Conservation (phyloP, 345 rosid species). For the Camelina laxa region DNA sequence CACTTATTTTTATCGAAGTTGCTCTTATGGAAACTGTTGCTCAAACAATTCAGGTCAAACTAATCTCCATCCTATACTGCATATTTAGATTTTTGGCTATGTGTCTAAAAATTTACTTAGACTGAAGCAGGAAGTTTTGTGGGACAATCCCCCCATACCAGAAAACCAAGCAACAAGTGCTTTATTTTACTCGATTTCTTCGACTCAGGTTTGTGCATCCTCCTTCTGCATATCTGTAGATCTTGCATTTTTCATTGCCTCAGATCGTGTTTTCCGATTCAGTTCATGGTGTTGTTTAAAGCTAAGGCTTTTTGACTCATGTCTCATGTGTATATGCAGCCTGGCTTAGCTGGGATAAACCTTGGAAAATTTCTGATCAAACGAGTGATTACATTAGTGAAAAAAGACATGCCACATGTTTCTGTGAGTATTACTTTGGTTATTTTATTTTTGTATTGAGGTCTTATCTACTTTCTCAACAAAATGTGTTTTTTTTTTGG, state of each 20-base stretch:
- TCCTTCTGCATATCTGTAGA: not conserved
- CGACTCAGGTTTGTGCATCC: slow-evolving; percentile 68
- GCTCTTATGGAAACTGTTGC: slow-evolving; percentile 82
- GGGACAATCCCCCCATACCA: slow-evolving; percentile 88
- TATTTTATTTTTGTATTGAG: not conserved
- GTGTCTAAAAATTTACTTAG: slow-evolving; percentile 3
- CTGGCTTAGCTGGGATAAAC: slow-evolving; percentile 97
- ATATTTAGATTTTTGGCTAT: not conserved
- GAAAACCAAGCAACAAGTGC: slow-evolving; percentile 83
- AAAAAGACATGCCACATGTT: slow-evolving; percentile 86
- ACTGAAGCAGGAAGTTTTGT: slow-evolving; percentile 79
- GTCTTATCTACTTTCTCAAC: slow-evolving; percentile 3
- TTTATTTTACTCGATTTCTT: slow-evolving; percentile 94
- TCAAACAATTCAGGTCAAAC: slow-evolving; percentile 74
- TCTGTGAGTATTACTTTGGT: slow-evolving; percentile 65
- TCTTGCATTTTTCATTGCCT: not conserved
- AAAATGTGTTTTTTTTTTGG: not conserved
- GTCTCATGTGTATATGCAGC: slow-evolving; percentile 59
- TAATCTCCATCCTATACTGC: slow-evolving; percentile 6
- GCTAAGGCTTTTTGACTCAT: not conserved
- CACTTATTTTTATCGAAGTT: slow-evolving; percentile 98
- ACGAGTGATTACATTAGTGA: slow-evolving; percentile 83
- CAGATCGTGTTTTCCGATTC: not conserved
- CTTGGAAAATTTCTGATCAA: slow-evolving; percentile 93
- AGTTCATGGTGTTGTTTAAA: not conserved